phyloP scores from a whole-genome alignment of 768 basidiomycete genomes.

The Mycena rebaudengoi region DNA sequence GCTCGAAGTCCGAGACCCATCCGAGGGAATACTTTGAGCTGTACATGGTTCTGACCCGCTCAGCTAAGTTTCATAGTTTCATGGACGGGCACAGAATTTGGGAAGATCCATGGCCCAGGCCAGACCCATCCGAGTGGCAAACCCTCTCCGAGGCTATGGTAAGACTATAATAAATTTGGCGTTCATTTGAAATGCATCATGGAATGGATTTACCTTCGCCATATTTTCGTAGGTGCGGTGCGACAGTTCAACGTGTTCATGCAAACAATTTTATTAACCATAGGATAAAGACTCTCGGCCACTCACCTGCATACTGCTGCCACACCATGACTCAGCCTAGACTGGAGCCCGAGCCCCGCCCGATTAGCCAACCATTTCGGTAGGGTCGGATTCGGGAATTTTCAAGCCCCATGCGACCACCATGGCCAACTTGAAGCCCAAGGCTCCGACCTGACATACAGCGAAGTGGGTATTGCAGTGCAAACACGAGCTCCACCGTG shows the following conservation, averaged over 20 bases:
- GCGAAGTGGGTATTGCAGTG: background rate
- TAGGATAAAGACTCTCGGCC: background rate
- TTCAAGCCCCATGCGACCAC: background rate
- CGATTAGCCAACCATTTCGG: background rate
- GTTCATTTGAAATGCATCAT: background rate
- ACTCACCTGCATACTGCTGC: background rate
- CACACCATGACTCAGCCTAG: background rate
- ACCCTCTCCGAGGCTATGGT: background rate
- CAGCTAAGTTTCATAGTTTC: background rate
- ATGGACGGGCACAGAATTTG: too few relatives aligned
- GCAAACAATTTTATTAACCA: background rate
- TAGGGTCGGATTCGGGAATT: background rate
- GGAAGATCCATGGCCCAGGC: background rate
- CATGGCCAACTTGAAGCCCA: too few relatives aligned
- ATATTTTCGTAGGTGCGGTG: background rate
- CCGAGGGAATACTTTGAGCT: background rate
- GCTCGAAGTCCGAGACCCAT: background rate
- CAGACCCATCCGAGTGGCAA: background rate
- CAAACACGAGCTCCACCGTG: too few relatives aligned
- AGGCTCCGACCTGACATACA: background rate
- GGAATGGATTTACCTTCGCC: background rate
- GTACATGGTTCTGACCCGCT: background rate
- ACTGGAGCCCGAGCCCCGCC: background rate
- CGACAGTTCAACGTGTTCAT: background rate
- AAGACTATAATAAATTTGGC: background rate